Base-by-base conservation (phyloP, 2,329 filamentous ascomycete genomes). In the Xylariaceae sp. region DNA sequence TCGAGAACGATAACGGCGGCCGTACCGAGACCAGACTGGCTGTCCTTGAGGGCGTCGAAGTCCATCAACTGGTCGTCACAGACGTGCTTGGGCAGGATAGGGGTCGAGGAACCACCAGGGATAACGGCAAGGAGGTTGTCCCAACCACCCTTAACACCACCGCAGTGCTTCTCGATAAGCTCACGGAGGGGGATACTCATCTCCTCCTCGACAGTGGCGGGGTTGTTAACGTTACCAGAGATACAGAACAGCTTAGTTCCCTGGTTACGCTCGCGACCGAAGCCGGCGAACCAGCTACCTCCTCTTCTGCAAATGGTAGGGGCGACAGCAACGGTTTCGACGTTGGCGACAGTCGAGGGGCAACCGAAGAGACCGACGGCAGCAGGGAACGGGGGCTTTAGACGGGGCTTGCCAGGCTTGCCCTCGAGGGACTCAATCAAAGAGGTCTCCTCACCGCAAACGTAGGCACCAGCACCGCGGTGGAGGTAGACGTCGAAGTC, bases 1-100 rank as follows among this genome's bases (percentile, higher is more conserved):
- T 99, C 94, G 90, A 99, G 96, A 75, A 99, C 94, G 71, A 99
- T 96, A 68, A 99, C 93, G 60, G 94, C 94, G 3, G 94, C 94
- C 5, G 94, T 99, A 68, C 94, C 94, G 11, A 99, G 88, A 84
- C 94, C 94, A 62, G 92, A 95, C 78, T 97, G 94, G 68, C 88
- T 92, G 77, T 99, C 94, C 84, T 99, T 99, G 69, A 99, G 85
- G 8, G 90, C 92, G 74, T 99, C 94, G 73, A 97, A 99, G 79
- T 99, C 94, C 94, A 99, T 99, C 57, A 99, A 78, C 76, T 97
- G 93, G 70, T 96, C 88, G 75, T 97, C 92, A 75, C 94, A 97
- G 66, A 96, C 78, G 65, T 76, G 77, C 82, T 93, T 96, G 68
- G 94, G 94, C 54, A 99, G 83, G 68, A 99, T 93, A 6, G 94